phyloP scores from a whole-genome alignment of 2,329 filamentous ascomycete species.

The Trichothecium sympodiale region DNA sequence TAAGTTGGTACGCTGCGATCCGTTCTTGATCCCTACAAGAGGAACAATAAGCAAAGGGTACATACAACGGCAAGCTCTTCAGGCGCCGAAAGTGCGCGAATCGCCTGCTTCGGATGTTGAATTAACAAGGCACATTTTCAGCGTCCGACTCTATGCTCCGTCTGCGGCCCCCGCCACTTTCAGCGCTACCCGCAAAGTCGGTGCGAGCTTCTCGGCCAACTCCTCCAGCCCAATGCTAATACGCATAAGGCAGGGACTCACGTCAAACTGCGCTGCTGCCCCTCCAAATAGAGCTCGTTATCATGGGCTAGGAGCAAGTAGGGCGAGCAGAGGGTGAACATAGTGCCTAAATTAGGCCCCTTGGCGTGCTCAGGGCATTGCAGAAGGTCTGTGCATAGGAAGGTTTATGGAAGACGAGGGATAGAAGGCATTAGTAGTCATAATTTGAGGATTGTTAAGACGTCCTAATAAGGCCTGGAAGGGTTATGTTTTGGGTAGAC shows the following conservation, averaged over 20 bases:
- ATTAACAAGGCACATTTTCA: not conserved
- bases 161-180: conserved; percentile 31
- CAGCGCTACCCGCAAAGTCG: conserved; percentile 59
- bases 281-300: conserved; percentile 82
- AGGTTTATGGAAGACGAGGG: conserved; percentile 63
- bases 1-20: no score
- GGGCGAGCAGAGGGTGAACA: conserved; percentile 86
- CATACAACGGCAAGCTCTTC: no score
- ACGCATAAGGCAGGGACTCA: conserved; percentile 69
- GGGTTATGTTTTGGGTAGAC: conserved; percentile 71
- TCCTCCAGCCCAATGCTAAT: conserved; percentile 89
- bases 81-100: no score
- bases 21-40: no score
- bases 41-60: no score
- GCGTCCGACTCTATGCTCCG: not conserved
- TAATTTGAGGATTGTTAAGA: conserved; percentile 60
- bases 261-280: conserved; percentile 64
- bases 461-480: conserved; percentile 65
- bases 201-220: conserved; percentile 45
- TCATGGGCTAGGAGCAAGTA: conserved; percentile 92
- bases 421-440: conserved; percentile 84
- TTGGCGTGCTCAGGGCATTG: conserved; percentile 79
- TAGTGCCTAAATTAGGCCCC: conserved; percentile 89
- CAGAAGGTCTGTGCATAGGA: conserved; percentile 71
- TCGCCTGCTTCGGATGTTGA: no score